These are phyloP conservation scores for Schizopora paradoxa DNA, from an alignment of 1,284 basidiomycete genomes.

Conservation along the genomic window DNA sequence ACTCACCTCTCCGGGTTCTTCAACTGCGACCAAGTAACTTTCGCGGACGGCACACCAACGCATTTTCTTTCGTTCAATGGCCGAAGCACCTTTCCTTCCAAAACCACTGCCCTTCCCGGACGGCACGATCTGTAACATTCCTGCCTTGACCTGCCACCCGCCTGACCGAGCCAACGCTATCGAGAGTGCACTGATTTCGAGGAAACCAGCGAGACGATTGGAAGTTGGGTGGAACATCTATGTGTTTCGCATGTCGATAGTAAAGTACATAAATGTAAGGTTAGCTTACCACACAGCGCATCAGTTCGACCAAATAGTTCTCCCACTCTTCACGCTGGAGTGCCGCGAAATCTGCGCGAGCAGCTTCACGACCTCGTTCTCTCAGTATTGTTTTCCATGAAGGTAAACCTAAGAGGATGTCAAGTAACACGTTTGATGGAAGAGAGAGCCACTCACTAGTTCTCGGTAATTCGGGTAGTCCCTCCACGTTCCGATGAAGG, in stretches of 20 bases:
- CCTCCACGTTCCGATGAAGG: constrained; percentile 63
- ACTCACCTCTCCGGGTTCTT: constrained; percentile 81
- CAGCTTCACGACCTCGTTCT: constrained; percentile 46
- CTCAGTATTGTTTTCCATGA: constrained; percentile 65
- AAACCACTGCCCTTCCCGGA: constrained; percentile 46
- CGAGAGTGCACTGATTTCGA: constrained; percentile 90
- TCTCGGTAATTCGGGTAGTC: constrained; percentile 88
- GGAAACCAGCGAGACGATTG: constrained; percentile 89
- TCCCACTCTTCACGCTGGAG: constrained; percentile 80
- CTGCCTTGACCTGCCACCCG: constrained; percentile 86
- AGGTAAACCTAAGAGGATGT: constrained; percentile 55
- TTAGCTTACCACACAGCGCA: constrained; percentile 76
- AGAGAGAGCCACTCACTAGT: constrained; percentile 52
- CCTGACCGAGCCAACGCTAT: constrained; percentile 80
- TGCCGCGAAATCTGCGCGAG: constrained; percentile 71
- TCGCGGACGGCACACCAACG: constrained; percentile 95
- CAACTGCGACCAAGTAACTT: constrained; percentile 84
- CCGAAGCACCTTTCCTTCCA: constrained; percentile 59
- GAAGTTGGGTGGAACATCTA: constrained; percentile 96
- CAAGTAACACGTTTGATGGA: not conserved
- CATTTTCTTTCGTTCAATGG: constrained; percentile 66
- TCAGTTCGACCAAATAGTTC: constrained; percentile 85
- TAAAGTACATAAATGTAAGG: constrained; percentile 8
- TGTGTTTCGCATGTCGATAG: constrained; percentile 1
- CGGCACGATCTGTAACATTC: constrained; percentile 64